A percentile compares a stretch with the other conserved stretches of the same genome.
phyloP scores from a whole-genome alignment of 352 stramenopile species.

The Pythium angustatum region DNA sequence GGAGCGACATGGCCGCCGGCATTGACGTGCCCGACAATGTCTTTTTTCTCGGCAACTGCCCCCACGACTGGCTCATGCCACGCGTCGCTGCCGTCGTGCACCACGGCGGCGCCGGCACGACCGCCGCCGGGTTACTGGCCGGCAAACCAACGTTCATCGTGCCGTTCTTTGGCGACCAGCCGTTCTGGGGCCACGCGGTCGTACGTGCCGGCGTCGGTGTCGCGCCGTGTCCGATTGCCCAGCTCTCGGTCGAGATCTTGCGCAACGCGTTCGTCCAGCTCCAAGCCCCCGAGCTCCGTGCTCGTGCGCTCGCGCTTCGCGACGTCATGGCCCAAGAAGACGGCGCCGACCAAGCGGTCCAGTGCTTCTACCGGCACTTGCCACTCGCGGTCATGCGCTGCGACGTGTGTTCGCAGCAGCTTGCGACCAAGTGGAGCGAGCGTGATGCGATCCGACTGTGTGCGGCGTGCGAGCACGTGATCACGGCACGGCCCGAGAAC shows the following conservation, averaged over 20 bases:
- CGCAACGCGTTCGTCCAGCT: constrained; percentile 72
- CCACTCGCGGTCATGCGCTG: constrained; percentile 89
- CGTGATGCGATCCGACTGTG: constrained; percentile 58
- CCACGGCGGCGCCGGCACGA: constrained; percentile 89
- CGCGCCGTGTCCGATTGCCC: constrained; percentile 76
- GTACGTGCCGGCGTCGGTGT: constrained; percentile 81
- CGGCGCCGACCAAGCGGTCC: constrained; percentile 81
- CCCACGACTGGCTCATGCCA: constrained; percentile 92
- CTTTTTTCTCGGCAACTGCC: constrained; percentile 67
- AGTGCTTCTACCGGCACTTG: constrained; percentile 85
- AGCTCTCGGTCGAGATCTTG: constrained; percentile 85
- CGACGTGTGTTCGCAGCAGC: constrained; percentile 42
- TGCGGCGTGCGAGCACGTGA: constrained; percentile 53
- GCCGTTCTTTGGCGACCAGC: constrained; percentile 95
- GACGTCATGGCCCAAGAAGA: constrained; percentile 81
- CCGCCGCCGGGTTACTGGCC: constrained; percentile 86
- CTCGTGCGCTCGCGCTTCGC: constrained; percentile 51
- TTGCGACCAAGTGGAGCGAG: constrained; percentile 60
- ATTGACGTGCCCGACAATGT: constrained; percentile 53
- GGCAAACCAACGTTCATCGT: constrained; percentile 93
- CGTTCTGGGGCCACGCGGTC: constrained; percentile 92
- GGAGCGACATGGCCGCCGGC: constrained; percentile 73
- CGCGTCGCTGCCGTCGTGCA: constrained; percentile 87
- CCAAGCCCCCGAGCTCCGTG: constrained; percentile 39
- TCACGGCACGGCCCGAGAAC: constrained; percentile 52